Conservation (phyloP, 2,329 filamentous ascomycete genomes). For the Xylaria arbuscula region DNA sequence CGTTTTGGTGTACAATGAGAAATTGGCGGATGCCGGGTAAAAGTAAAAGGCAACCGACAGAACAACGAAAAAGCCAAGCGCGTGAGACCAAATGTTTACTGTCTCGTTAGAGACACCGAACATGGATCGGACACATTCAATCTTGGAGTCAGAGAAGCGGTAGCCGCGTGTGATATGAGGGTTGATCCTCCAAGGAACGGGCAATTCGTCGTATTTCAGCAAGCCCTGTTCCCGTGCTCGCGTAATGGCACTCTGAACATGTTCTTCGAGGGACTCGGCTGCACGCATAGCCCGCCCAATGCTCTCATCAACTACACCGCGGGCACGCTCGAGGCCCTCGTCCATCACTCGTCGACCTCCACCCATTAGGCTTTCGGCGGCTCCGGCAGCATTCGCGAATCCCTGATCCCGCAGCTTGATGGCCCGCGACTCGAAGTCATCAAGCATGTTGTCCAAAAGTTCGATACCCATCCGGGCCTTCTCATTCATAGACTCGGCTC, state of each 20-base stretch:
- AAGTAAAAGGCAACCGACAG: slow-evolving; percentile 93
- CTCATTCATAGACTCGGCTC: slow-evolving; percentile 88
- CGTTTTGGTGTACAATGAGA: slow-evolving; percentile 84
- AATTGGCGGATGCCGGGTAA: slow-evolving; percentile 89
- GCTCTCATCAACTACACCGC: slow-evolving; percentile 81
- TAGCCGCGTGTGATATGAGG: slow-evolving; percentile 93
- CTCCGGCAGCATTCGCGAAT: slow-evolving; percentile 72
- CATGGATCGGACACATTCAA: slow-evolving; percentile 86
- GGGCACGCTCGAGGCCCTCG: slow-evolving; percentile 78
- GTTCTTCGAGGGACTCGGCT: slow-evolving; percentile 83
- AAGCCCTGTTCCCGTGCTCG: slow-evolving; percentile 83
- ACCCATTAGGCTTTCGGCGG: slow-evolving; percentile 78
- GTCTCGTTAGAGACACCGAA: slow-evolving; percentile 91
- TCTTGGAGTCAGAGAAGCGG: slow-evolving; percentile 90
- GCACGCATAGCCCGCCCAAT: slow-evolving; percentile 85
- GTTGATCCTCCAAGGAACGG: slow-evolving; percentile 92
- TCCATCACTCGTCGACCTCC: slow-evolving; percentile 84
- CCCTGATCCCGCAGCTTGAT: slow-evolving; percentile 83
- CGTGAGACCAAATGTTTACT: slow-evolving; percentile 98
- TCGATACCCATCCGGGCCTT: slow-evolving; percentile 90
- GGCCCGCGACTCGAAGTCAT: slow-evolving; percentile 85
- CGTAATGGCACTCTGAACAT: slow-evolving; percentile 80
- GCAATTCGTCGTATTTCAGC: slow-evolving; percentile 89
- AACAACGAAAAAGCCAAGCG: slow-evolving; percentile 87
- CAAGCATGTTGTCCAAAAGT: slow-evolving; percentile 84